These are phyloP conservation scores for Xylariales sp. DNA, from an alignment of 2,329 filamentous ascomycete genomes.

Conservation along the genomic window DNA sequence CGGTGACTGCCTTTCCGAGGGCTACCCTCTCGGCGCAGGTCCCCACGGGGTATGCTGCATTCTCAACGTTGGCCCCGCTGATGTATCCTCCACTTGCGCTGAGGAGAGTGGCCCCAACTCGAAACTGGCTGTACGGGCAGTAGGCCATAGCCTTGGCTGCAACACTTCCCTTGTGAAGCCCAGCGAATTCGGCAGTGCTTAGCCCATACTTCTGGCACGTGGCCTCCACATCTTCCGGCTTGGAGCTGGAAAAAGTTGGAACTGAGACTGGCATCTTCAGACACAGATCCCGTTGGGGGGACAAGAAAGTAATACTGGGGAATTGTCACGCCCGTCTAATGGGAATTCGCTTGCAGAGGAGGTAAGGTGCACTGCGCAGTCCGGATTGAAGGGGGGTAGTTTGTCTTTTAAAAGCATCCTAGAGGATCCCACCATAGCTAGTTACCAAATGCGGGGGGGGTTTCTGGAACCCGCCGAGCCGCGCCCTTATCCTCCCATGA, in stretches of 20 bases:
- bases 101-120: constrained; percentile 80
- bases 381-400: too few relatives aligned
- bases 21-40: constrained; percentile 94
- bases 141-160: constrained; percentile 77
- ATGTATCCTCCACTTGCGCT: constrained; percentile 47
- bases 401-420: too few relatives aligned
- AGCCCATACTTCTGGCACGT: constrained; percentile 43
- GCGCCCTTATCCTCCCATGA: too few relatives aligned
- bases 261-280: constrained; percentile 11
- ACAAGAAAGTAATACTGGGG: too few relatives aligned
- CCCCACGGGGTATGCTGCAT: constrained; percentile 89
- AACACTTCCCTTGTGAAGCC: constrained; percentile 57
- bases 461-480: too few relatives aligned
- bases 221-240: constrained; percentile 19
- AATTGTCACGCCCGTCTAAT: too few relatives aligned
- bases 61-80: constrained; percentile 86
- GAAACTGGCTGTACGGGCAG: constrained; percentile 91
- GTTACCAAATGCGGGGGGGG: too few relatives aligned
- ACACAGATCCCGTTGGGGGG: too few relatives aligned
- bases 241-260: constrained; percentile 19
- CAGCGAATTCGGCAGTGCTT: constrained; percentile 57
- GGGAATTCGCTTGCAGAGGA: too few relatives aligned
- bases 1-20: constrained; percentile 71
- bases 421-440: too few relatives aligned
- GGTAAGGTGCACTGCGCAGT: too few relatives aligned